A percentile compares a stretch with the other conserved stretches of the same genome.
Evolutionary conservation across 139 green algal genomes (phyloP).

Genomic region (Tetradesmus obliquus): DNA sequence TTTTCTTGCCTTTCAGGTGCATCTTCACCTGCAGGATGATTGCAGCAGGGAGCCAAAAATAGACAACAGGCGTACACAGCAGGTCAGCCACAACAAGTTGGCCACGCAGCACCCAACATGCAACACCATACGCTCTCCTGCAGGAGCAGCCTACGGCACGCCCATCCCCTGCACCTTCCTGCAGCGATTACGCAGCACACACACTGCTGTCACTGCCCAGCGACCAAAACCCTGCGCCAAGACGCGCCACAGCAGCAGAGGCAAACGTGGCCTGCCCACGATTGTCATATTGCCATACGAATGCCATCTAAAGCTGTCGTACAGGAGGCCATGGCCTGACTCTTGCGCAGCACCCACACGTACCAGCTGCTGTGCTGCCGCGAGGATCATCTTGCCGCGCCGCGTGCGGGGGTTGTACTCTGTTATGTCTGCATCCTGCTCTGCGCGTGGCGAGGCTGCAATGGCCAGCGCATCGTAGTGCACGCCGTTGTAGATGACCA

Average conservation of each 20-base stretch:
- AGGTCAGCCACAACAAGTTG: not conserved
- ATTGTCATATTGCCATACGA: not conserved
- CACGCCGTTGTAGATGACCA: conserved; percentile 83
- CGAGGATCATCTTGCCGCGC: conserved; percentile 63
- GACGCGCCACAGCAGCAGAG: no score
- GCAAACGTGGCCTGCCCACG: no score
- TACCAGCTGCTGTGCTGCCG: conserved; percentile 64
- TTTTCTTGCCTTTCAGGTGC: conserved; percentile 6
- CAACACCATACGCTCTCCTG: not conserved
- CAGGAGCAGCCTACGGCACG: not conserved
- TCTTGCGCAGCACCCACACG: not conserved
- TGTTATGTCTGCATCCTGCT: conserved; percentile 45
- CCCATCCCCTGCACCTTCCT: not conserved
- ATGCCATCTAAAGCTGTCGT: not conserved
- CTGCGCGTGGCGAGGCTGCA: not conserved
- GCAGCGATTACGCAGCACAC: not conserved
- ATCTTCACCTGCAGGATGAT: conserved; percentile 13
- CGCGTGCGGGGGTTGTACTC: conserved; percentile 68
- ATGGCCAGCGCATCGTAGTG: conserved; percentile 90
- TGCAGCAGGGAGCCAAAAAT: not conserved
- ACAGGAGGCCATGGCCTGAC: no score
- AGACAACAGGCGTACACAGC: not conserved
- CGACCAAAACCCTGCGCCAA: no score
- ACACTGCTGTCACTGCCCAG: not conserved
- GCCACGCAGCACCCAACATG: not conserved